Evolutionary conservation across 164 flowering plant species (phyloP), one percentile per base, ranked within the genome.

Genomic region (Macadamia integrifolia): DNA sequence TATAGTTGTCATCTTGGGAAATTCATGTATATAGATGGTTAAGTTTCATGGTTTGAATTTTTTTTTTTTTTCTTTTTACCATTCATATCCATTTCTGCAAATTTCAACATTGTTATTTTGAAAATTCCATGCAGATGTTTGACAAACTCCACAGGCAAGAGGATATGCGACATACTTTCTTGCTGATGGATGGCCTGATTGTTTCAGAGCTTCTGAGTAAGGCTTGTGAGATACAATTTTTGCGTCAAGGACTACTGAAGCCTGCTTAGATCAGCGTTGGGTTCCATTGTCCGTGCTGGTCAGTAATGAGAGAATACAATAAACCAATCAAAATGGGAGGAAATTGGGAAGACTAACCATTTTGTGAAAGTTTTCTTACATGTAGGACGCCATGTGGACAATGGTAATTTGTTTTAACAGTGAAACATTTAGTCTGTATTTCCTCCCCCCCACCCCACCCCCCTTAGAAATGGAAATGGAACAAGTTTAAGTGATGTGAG

Each of bases 61-160:
- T 23, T 23, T 23, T 23, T 23, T 23, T 23, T 23, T 23, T 23
- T 49, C 15, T 0, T 10, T 49, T 49, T 10, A 49, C 6, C 11
- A 49, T 14, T 49, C 40, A 49, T 14, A 1, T 49, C 11, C 15
- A 14, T 49, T 5, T 3, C 15, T 49, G 53, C 53, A 49, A 35
- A 49, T 49, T 3, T 49, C 53, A 10, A 10, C 53, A 49, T 49
- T 49, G 15, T 49, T 49, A 49, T 3, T 75, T 67, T 57, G 67
- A 17, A 1, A 44, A 3, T 72, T 71, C 31, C 61, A 23, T 78
- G 79, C 83, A 82, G 86, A 78, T 77, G 80, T 78, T 70, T 80
- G 83, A 80, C 29, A 76, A 76, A 58, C 61, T 58, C 67, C 23
- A 42, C 57, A 58, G 64, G 67, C 57, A 58, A 66, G 67, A 67